These are phyloP conservation scores for Raphanus hybrid DNA, from an alignment of 441 rosid genomes.

Conservation along the genomic window DNA sequence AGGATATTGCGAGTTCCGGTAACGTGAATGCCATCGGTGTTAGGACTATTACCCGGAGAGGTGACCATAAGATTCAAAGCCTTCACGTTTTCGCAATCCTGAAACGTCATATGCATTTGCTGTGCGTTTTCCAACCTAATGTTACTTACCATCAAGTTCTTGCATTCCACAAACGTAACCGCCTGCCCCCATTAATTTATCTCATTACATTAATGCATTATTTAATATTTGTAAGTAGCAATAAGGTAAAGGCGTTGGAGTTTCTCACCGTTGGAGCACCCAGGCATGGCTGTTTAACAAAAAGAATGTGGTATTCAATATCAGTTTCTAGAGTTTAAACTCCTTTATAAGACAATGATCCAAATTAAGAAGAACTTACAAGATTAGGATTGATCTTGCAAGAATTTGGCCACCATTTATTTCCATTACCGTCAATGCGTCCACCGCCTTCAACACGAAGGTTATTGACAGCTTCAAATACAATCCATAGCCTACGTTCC, in stretches of 20 bases:
- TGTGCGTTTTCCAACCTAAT: constrained; percentile 70
- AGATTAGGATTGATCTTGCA: constrained; percentile 80
- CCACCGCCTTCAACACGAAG: constrained; percentile 82
- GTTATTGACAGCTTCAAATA: constrained; percentile 52
- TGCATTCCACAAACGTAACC: constrained; percentile 65
- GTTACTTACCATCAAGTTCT: constrained; percentile 51
- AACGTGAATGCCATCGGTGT: constrained; percentile 92
- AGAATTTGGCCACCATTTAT: constrained; percentile 83
- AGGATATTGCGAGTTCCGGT: constrained; percentile 63
- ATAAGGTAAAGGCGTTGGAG: neutral
- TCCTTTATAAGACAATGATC: neutral
- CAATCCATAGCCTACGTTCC: constrained; percentile 66
- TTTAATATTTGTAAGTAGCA: neutral
- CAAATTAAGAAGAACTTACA: constrained; percentile 44
- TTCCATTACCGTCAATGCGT: constrained; percentile 77
- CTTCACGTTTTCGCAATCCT: constrained; percentile 58
- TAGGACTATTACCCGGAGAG: constrained; percentile 84
- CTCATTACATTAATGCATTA: constrained; percentile 1
- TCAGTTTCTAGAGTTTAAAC: neutral
- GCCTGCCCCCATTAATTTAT: constrained; percentile 54
- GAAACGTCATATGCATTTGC: constrained; percentile 76
- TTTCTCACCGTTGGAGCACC: constrained; percentile 82
- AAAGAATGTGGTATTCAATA: neutral
- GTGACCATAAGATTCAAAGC: constrained; percentile 56
- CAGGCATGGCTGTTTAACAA: constrained; percentile 67